Conservation (phyloP, 768 basidiomycete genomes). For the Kwoniella newhampshirensis region DNA sequence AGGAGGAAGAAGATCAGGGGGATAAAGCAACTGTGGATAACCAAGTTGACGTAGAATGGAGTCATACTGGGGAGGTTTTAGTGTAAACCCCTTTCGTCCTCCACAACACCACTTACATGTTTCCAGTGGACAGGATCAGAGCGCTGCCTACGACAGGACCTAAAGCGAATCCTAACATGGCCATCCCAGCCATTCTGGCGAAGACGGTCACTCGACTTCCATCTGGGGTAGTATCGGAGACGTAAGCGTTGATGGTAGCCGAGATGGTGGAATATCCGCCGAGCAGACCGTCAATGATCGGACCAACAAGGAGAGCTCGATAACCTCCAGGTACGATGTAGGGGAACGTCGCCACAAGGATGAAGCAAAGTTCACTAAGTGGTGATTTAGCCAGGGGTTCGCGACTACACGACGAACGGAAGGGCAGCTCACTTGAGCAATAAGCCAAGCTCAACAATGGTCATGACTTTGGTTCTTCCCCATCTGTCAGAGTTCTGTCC, state of each 20-base stretch:
- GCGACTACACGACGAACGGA: slow-evolving; percentile 6
- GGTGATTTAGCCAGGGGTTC: too few species aligned
- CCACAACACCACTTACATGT: slow-evolving; percentile 40
- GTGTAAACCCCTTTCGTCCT: too few species aligned
- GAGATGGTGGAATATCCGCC: slow-evolving; percentile 72
- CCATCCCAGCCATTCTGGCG: slow-evolving; percentile 71
- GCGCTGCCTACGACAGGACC: slow-evolving; percentile 73
- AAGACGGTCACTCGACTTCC: slow-evolving; percentile 46
- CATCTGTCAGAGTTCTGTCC: slow-evolving; percentile 72
- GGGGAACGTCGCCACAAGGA: slow-evolving; percentile 72
- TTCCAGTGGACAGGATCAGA: slow-evolving; percentile 61
- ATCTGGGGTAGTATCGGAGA: slow-evolving; percentile 52
- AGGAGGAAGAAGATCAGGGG: slow-evolving; percentile 66
- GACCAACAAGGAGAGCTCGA: slow-evolving; percentile 71
- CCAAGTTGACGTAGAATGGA: slow-evolving; percentile 69
- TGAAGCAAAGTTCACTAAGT: slow-evolving; percentile 70
- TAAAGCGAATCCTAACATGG: slow-evolving; percentile 71
- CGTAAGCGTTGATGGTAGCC: slow-evolving; percentile 63
- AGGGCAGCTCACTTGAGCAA: slow-evolving; percentile 65
- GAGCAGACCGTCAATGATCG: slow-evolving; percentile 73
- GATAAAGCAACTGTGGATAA: slow-evolving; percentile 60
- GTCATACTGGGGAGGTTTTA: slow-evolving; percentile 57
- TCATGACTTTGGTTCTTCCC: slow-evolving; percentile 74
- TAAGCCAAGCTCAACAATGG: slow-evolving; percentile 66
- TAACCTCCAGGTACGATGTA: slow-evolving; percentile 62